phyloP scores from a whole-genome alignment of 169 alveolate species.

The Plasmodium knowlesi region DNA sequence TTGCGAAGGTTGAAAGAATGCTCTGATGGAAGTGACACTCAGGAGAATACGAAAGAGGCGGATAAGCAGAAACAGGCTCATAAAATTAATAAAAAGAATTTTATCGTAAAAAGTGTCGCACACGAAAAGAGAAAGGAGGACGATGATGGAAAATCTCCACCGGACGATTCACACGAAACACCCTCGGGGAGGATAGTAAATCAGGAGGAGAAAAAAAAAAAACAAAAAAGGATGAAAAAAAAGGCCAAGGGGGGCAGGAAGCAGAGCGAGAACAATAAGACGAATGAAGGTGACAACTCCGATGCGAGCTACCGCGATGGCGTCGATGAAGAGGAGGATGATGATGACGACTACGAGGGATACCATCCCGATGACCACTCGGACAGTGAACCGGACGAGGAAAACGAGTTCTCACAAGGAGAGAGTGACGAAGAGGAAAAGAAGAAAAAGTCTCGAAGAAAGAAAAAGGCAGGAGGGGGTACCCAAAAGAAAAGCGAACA shows the following conservation, averaged over 20 bases:
- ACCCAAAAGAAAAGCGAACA: background rate
- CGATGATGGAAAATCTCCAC: background rate
- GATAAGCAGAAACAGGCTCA: background rate
- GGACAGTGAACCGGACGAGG: slow-evolving; percentile 2
- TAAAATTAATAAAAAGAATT: slow-evolving; percentile 16
- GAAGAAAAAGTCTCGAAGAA: background rate
- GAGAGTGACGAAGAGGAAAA: background rate
- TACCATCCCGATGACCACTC: background rate
- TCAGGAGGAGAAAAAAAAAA: background rate
- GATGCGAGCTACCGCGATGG: background rate
- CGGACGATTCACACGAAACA: background rate
- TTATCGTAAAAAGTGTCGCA: background rate
- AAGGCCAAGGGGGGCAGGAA: background rate
- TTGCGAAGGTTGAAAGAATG: slow-evolving; percentile 4
- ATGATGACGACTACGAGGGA: background rate
- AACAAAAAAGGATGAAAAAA: background rate
- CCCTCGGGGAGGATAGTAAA: background rate
- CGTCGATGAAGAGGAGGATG: slow-evolving; percentile 1
- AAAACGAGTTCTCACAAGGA: background rate
- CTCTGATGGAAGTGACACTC: background rate
- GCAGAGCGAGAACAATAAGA: background rate
- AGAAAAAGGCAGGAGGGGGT: slow-evolving; percentile 1
- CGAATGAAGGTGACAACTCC: background rate
- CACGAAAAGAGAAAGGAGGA: background rate
- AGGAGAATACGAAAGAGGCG: background rate